phyloP scores from a whole-genome alignment of 2,329 filamentous ascomycete genomes.

The Colletotrichum higginsianum region DNA sequence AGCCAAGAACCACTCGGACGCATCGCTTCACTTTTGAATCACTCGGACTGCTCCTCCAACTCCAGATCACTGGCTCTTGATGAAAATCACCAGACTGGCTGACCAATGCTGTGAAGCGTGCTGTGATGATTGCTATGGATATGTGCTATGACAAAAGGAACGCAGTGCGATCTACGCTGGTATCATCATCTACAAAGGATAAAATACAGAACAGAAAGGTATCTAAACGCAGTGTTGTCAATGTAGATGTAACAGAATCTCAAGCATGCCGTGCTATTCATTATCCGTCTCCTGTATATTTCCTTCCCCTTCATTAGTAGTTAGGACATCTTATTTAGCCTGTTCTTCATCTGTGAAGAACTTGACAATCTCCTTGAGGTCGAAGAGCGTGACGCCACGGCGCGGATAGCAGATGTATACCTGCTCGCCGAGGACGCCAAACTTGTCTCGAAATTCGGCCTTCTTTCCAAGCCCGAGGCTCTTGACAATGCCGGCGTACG shows the following conservation, averaged over 20 bases:
- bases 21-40: too few species aligned
- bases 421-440: constrained; percentile 86
- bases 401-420: constrained; percentile 93
- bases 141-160: constrained; percentile 7
- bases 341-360: constrained; percentile 83
- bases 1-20: too few species aligned
- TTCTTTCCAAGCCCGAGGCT: constrained; percentile 88
- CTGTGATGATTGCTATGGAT: background rate
- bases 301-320: background rate
- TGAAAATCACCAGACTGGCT: too few species aligned
- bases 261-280: background rate
- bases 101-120: background rate
- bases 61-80: background rate
- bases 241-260: background rate
- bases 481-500: constrained; percentile 86
- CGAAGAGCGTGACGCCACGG: constrained; percentile 85
- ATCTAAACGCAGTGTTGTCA: constrained; percentile 1
- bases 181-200: constrained; percentile 23
- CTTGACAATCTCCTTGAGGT: constrained; percentile 87
- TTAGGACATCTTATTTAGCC: constrained; percentile 5
- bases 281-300: background rate
- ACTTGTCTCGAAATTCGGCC: constrained; percentile 91
- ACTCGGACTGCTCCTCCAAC: background rate
- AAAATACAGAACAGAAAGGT: constrained; percentile 1
- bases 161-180: constrained; percentile 27